phyloP scores from a whole-genome alignment of 1,284 basidiomycete genomes.

The Sphagnurus paluster region DNA sequence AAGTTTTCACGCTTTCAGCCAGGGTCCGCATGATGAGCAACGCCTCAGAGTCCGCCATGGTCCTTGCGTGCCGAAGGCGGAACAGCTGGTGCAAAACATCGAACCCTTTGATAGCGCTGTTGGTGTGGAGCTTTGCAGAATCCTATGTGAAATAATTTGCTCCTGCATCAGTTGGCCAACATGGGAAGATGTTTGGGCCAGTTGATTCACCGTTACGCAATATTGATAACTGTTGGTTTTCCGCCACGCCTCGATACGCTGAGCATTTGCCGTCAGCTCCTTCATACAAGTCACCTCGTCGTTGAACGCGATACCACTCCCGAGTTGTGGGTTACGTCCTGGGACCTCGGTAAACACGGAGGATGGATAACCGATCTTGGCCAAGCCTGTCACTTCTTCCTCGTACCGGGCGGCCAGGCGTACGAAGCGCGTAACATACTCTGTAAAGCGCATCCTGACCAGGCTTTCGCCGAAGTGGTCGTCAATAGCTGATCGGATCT shows the following conservation, averaged over 20 bases:
- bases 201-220: constrained; percentile 31
- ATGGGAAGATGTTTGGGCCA: background rate
- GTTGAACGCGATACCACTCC: constrained; percentile 42
- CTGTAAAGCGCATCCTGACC: constrained; percentile 44
- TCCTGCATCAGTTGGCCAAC: background rate
- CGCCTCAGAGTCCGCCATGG: constrained; percentile 51
- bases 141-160: constrained; percentile 29
- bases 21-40: constrained; percentile 77
- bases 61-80: constrained; percentile 40
- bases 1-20: constrained; percentile 66
- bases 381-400: constrained; percentile 40
- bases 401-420: constrained; percentile 45
- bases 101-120: constrained; percentile 40
- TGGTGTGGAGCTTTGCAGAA: constrained; percentile 35
- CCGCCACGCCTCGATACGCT: constrained; percentile 46
- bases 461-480: constrained; percentile 47
- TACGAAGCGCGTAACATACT: constrained; percentile 45
- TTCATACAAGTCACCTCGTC: constrained; percentile 38
- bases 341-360: constrained; percentile 32
- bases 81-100: constrained; percentile 44
- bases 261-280: constrained; percentile 41
- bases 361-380: constrained; percentile 38
- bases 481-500: constrained; percentile 40
- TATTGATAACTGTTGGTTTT: constrained; percentile 44
- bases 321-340: constrained; percentile 35